These are phyloP conservation scores for Cymodocea nodosa DNA, from an alignment of 116 monocot genomes.

Conservation along the genomic window DNA sequence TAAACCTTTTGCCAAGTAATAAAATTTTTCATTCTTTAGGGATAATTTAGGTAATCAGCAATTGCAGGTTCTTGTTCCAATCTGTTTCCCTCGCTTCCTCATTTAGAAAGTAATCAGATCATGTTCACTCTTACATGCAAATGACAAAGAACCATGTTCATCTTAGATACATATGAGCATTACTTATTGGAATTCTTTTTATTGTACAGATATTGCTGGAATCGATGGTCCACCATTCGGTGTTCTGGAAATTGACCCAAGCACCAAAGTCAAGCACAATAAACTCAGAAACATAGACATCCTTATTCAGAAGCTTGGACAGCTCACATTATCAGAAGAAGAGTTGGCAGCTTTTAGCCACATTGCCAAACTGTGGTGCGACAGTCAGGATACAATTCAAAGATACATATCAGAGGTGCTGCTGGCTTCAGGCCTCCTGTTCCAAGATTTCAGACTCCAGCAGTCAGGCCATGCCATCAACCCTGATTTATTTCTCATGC, in stretches of 20 bases:
- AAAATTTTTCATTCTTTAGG: no score
- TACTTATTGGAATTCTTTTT: neutral
- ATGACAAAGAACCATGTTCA: no score
- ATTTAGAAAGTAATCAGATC: no score
- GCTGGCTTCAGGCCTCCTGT: slow-evolving; percentile 59
- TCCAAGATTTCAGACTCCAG: slow-evolving; percentile 59
- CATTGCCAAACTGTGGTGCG: no score
- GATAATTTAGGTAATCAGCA: no score
- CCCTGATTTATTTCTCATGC: slow-evolving; percentile 66
- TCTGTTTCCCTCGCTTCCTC: no score
- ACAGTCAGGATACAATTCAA: slow-evolving; percentile 48
- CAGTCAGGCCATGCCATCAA: slow-evolving; percentile 56
- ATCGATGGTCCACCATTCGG: neutral
- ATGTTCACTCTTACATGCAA: no score
- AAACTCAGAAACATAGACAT: slow-evolving; percentile 47
- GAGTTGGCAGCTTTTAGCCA: slow-evolving; percentile 22
- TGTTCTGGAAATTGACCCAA: neutral
- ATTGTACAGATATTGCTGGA: neutral
- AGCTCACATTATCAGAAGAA: slow-evolving; percentile 16
- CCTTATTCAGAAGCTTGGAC: slow-evolving; percentile 47
- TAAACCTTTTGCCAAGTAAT: no score
- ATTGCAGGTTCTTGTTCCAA: no score
- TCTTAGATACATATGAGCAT: no score
- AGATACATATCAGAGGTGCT: slow-evolving; percentile 75
- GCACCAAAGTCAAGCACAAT: slow-evolving; percentile 21